A percentile compares a stretch with the other conserved stretches of the same genome.
These are phyloP conservation scores for Syncephalastrum racemosum DNA, from an alignment of 371 early-diverging fungal species.

Conservation along the genomic window DNA sequence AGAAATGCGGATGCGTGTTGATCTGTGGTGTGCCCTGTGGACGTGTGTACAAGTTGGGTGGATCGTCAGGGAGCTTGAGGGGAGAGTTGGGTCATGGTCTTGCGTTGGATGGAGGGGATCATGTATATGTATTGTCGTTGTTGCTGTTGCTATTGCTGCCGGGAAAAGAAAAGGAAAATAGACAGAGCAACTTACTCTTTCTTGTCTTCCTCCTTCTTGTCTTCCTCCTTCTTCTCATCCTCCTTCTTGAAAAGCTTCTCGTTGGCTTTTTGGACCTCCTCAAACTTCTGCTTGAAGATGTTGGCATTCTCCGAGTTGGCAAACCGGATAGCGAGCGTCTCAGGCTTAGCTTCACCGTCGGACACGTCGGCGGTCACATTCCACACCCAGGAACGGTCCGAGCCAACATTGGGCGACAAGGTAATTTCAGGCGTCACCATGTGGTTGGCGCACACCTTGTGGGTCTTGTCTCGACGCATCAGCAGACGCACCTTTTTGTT, in stretches of 20 bases:
- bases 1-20: too few species aligned
- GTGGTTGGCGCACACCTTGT: constrained; percentile 98
- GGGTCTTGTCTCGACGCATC: constrained; percentile 98
- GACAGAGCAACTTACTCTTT: constrained; percentile 17
- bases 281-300: constrained; percentile 55
- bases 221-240: constrained; percentile 23
- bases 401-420: constrained; percentile 91
- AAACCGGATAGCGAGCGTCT: constrained; percentile 94
- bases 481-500: constrained; percentile 86
- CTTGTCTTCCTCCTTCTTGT: constrained; percentile 28
- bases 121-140: too few species aligned
- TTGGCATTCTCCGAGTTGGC: constrained; percentile 86
- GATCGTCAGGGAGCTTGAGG: too few species aligned
- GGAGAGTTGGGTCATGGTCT: too few species aligned
- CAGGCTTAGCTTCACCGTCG: constrained; percentile 82
- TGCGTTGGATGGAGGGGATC: too few species aligned
- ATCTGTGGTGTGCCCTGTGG: too few species aligned
- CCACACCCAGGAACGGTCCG: constrained; percentile 98
- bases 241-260: constrained; percentile 20
- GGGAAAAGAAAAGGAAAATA: constrained; percentile 1
- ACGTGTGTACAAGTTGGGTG: too few species aligned
- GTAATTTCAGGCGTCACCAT: constrained; percentile 86
- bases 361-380: constrained; percentile 85
- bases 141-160: too few species aligned
- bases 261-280: constrained; percentile 44